A percentile compares a stretch with the other conserved stretches of the same genome.
Conservation (phyloP, 2,329 filamentous ascomycete species). For the Ascochyta koolunga region DNA sequence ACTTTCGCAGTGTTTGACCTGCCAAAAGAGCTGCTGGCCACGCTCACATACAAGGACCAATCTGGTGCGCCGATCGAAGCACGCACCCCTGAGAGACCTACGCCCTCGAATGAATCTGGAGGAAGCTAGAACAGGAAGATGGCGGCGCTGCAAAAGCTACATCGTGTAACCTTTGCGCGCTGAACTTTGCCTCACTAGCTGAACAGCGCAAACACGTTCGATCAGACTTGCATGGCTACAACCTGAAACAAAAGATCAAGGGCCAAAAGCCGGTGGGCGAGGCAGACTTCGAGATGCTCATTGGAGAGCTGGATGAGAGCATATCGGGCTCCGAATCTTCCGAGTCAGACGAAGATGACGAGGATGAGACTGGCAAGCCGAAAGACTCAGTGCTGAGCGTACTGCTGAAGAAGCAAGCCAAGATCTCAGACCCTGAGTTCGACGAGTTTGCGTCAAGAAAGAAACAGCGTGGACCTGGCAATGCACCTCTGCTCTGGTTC, state of each 20-base stretch:
- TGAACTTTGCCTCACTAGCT: slow-evolving; percentile 72
- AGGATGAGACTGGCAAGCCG: slow-evolving; percentile 56
- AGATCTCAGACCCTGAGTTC: slow-evolving; percentile 64
- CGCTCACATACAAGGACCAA: slow-evolving; percentile 64
- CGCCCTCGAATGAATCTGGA: slow-evolving; percentile 26
- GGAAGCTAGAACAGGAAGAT: slow-evolving; percentile 46
- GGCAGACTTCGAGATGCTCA: slow-evolving; percentile 81
- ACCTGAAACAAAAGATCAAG: slow-evolving; percentile 87
- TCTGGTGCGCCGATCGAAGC: slow-evolving; percentile 26
- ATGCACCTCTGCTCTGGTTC: slow-evolving; percentile 85
- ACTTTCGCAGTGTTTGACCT: slow-evolving; percentile 75
- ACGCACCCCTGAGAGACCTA: slow-evolving; percentile 14
- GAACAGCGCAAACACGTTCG: slow-evolving; percentile 87
- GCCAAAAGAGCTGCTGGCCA: slow-evolving; percentile 73
- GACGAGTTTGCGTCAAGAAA: slow-evolving; percentile 56
- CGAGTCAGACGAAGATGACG: slow-evolving; percentile 75
- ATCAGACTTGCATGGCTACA: slow-evolving; percentile 92
- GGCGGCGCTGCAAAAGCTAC: slow-evolving; percentile 63
- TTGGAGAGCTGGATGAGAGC: slow-evolving; percentile 87
- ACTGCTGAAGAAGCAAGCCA: slow-evolving; percentile 82
- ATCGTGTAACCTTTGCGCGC: slow-evolving; percentile 79
- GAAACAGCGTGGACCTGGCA: slow-evolving; percentile 64
- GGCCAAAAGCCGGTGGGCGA: slow-evolving; percentile 76
- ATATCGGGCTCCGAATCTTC: slow-evolving; percentile 83
- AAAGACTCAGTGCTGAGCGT: slow-evolving; percentile 76